These are phyloP conservation scores for Eustoma russellianum DNA, from an alignment of 257 asterid genomes.

Conservation along the genomic window DNA sequence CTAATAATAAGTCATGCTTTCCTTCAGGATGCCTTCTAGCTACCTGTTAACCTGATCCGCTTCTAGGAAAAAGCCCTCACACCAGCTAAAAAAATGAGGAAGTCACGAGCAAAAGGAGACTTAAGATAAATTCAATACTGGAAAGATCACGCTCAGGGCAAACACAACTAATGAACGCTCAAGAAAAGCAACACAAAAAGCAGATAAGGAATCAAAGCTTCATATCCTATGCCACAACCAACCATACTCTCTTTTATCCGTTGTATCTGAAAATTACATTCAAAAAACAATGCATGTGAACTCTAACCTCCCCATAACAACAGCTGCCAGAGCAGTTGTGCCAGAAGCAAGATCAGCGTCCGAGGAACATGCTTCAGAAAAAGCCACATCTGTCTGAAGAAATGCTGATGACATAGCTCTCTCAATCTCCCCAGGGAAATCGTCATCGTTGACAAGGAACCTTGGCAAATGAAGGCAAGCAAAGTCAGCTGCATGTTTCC, in stretches of 20 bases:
- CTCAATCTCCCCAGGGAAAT: conserved; percentile 67
- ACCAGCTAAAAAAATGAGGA: too few relatives aligned
- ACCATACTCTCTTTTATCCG: neutral
- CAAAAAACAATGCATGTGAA: neutral
- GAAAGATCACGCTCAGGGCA: too few relatives aligned
- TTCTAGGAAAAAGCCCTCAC: too few relatives aligned
- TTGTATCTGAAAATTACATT: neutral
- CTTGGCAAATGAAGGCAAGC: conserved; percentile 78
- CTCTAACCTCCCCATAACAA: conserved; percentile 77
- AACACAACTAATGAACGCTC: too few relatives aligned
- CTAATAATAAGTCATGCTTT: too few relatives aligned
- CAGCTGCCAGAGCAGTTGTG: conserved; percentile 92
- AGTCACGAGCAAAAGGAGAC: too few relatives aligned
- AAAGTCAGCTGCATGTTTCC: conserved; percentile 96
- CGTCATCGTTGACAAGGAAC: conserved; percentile 58
- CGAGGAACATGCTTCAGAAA: conserved; percentile 77
- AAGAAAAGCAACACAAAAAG: too few relatives aligned
- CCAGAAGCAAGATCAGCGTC: conserved; percentile 93
- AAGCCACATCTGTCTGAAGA: conserved; percentile 76
- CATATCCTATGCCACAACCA: neutral
- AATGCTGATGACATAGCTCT: conserved; percentile 72
- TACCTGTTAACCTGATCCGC: too few relatives aligned
- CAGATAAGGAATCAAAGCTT: too few relatives aligned
- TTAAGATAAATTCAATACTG: too few relatives aligned
- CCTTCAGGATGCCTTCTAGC: too few relatives aligned